Evolutionary conservation across 1,284 basidiomycete genomes (phyloP), one percentile per base, ranked within the genome.

Genomic region (Vanrija pseudolonga): DNA sequence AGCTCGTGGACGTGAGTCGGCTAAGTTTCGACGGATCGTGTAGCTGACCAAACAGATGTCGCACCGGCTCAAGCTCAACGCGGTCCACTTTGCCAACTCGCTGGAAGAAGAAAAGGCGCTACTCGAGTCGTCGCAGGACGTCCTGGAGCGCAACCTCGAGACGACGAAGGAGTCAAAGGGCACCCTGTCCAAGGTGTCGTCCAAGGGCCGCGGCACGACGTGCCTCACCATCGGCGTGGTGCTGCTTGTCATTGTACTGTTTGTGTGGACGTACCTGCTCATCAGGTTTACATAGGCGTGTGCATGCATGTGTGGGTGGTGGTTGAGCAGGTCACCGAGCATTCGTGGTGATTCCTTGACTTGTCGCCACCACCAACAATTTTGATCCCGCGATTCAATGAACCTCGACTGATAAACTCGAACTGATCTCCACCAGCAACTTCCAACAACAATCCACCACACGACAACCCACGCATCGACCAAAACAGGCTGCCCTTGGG

Each of bases 211-310:
- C 41, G 63, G 71, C 6, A 78, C 76, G 43, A 78, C 76, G 5
- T 78, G 75, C 60, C 59, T 78, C 60, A 74, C 71, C 6, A 49
- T 78, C 2, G 70, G 70, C 1, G 62, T 74, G 5, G 63, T 75
- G 22, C 19, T 73, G 3, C 53, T 71, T 2, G 76, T 78, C 7
- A 56, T 74, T 32, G 51, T 78, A 19, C 56, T 72, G 24, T 78
- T 74, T 56, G 55, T 76, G 15, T 78, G 76, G 76, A 78, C 75
- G 9, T 76, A 75, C 57, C 62, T 77, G 61, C 64, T 78, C 43
- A 78, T 78, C 47, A 67, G 74, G 11, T 72, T 78, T 54, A 75
- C 74, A 3, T 76, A 59, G 47, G 17, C 20, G 32, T 46, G 44
- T n/a, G 8, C 11, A n/a, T 44, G 43, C 43, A 45, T 24, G 43